Evolutionary conservation across 176 grass and related monocot species (phyloP).

Genomic region (Musa troglodytarum): DNA sequence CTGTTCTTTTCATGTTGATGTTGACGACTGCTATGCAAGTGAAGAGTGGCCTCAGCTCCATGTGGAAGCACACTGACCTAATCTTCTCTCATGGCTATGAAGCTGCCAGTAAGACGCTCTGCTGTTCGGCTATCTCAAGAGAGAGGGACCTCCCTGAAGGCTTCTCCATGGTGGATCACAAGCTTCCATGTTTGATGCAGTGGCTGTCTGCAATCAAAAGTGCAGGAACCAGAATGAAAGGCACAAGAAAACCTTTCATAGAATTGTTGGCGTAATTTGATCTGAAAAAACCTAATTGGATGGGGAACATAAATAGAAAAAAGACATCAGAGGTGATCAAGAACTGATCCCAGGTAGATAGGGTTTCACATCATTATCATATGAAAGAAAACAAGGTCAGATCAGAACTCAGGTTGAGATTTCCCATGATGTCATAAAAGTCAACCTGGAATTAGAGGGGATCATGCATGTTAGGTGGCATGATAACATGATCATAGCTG

Average conservation of each 20-base stretch:
- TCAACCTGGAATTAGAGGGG: not conserved
- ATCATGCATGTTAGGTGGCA: not conserved
- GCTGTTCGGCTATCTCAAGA: not conserved
- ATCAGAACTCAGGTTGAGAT: not conserved
- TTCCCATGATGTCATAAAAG: not conserved
- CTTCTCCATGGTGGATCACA: not conserved
- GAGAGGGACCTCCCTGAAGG: not conserved
- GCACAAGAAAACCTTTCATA: too few species aligned
- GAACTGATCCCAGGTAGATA: not conserved
- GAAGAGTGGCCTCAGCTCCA: not conserved
- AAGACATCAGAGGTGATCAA: not conserved
- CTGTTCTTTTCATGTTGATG: not conserved
- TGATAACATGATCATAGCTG: not conserved
- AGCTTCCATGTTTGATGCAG: slow-evolving; percentile 3
- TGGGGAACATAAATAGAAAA: not conserved
- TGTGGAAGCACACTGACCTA: slow-evolving; percentile 1
- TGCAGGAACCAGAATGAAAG: not conserved
- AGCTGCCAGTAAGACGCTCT: not conserved
- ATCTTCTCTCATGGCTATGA: not conserved
- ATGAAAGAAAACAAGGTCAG: too few species aligned
- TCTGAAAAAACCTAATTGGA: not conserved
- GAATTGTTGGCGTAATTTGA: not conserved
- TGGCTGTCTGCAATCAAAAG: not conserved
- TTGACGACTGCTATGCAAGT: not conserved
- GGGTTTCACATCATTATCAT: not conserved